Evolutionary conservation across 2,329 filamentous ascomycete species (phyloP), one percentile per base, ranked within the genome.

Genomic region (Periconia digitata): DNA sequence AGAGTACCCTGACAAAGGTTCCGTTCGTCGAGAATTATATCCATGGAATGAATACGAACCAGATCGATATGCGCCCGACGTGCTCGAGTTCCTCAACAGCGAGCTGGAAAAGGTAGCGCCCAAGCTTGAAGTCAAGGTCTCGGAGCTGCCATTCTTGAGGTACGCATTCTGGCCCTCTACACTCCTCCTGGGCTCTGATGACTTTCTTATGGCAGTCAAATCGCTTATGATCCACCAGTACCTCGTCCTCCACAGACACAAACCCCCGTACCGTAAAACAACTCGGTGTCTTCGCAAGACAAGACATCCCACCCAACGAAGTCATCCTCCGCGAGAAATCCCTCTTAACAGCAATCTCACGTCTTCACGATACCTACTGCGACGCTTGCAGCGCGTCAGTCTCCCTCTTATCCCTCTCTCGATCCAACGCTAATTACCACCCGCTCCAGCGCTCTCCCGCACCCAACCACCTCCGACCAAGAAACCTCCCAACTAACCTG

Each of bases 241-340:
- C 59, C 35, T 29, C 52, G 22, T 45, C 76, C 79, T 50, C 64
- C 63, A 21, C 77, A 76, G 55, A 74, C 78, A n/a, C 74, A 74
- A 35, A 79, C 79, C 15, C 74, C 16, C 78, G 8, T 18, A 86
- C 82, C 5, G 85, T 85, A 58, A 81, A 82, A 51, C 94, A 99
- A 70, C 81, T 99, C 0, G 94, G 94, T 4, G 80, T 99, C 3
- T 97, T 97, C 67, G 92, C 92, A 7, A 89, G 85, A 59, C 82
- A 89, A 54, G 86, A 95, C 56, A 89, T 97, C 32, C 74, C 77
- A 0, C 83, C 90, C 0, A 89, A 88, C 8, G 88, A 95, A 67
- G 77, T 80, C 6, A 84, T 96, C 2, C 79, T 99, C 23, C 77
- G 83, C 40, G 94, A 99, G 66, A 89, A 87, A 51, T 94, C 91